These are phyloP conservation scores for Phytophthora crassamura DNA, from an alignment of 352 stramenopile species.

Conservation along the genomic window DNA sequence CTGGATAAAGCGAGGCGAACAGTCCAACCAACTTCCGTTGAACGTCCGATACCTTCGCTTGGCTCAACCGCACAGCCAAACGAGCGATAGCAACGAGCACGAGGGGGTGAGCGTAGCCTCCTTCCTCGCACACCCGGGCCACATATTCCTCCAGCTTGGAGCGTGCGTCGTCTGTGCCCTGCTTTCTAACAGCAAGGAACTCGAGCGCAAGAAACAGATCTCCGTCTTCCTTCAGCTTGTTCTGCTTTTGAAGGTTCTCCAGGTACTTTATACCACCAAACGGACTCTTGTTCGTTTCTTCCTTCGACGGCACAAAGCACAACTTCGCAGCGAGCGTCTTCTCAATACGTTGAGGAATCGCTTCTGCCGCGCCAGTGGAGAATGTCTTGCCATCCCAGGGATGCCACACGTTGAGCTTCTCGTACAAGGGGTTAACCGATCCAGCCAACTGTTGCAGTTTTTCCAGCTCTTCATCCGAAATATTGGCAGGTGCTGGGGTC, in stretches of 20 bases:
- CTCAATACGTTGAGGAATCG: slow-evolving; percentile 47
- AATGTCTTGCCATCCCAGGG: slow-evolving; percentile 60
- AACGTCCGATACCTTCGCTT: slow-evolving; percentile 17
- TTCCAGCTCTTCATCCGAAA: slow-evolving; percentile 26
- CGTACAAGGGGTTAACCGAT: slow-evolving; percentile 40
- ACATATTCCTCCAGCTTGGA: slow-evolving; percentile 54
- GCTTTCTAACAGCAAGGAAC: slow-evolving; percentile 54
- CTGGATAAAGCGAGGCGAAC: slow-evolving; percentile 62
- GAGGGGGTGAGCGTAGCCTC: slow-evolving; percentile 51
- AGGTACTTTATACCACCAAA: slow-evolving; percentile 70
- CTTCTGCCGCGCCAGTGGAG: slow-evolving; percentile 35
- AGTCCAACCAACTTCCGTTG: slow-evolving; percentile 51
- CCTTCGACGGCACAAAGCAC: slow-evolving; percentile 29
- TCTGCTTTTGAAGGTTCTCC: slow-evolving; percentile 35
- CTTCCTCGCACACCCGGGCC: slow-evolving; percentile 8
- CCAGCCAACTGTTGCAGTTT: slow-evolving; percentile 28
- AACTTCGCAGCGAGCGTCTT: slow-evolving; percentile 53
- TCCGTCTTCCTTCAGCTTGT: slow-evolving; percentile 44
- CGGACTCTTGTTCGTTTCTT: slow-evolving; percentile 29
- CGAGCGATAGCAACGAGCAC: slow-evolving; percentile 63
- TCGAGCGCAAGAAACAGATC: slow-evolving; percentile 69
- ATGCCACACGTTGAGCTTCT: slow-evolving; percentile 41
- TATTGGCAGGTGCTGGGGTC: not conserved
- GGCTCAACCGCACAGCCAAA: slow-evolving; percentile 33
- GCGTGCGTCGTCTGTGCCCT: slow-evolving; percentile 32